Base-by-base conservation (phyloP, 768 basidiomycete species). In the Mrakia blollopis region DNA sequence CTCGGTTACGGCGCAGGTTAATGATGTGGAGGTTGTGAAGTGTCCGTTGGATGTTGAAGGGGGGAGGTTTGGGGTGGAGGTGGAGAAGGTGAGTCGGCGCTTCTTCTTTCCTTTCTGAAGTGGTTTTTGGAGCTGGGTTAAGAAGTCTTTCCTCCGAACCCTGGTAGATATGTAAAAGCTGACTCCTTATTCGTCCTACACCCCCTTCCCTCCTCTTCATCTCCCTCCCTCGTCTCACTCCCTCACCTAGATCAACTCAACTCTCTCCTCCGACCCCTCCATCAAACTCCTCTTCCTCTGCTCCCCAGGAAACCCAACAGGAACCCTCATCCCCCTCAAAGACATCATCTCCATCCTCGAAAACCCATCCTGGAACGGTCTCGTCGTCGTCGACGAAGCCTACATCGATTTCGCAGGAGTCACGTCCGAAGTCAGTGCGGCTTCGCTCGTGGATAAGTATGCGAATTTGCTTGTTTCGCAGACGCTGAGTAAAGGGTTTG, bases 241-340 rank as follows among this genome's bases (percentile, higher is more conserved):
- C 44, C n/a, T n/a, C 10, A 32, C 13, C 41, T n/a, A 95, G 91
- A 86, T 95, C 74, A 92, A 92, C 83, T 85, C 87, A 73, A 87
- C 88, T 0, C 86, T 95, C 76, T 86, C 88, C 47, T 86, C 86
- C 8, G 89, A 95, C 81, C 89, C 91, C 0, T 85, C 87, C 4
- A 92, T 97, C 83, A 97, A 98, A 81, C 88, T 99, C 52, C 87
- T 96, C 77, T 93, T 98, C 86, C 87, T 98, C 63, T 97, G 94
- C 83, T 98, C 96, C 1, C 97, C 97, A 3, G 97, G 97, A 2
- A 99, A 98, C 82, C 97, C 97, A 0, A 95, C 94, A 0, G 94
- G 94, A 13, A 98, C 95, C 0, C 83, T 90, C 37, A 89, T 98
- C 72, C 87, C 93, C 0, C 87, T 95, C 35, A 81, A 87, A 14